These are phyloP conservation scores for Penicillium maclennaniae DNA, from an alignment of 495 filamentous ascomycete species.

Conservation along the genomic window DNA sequence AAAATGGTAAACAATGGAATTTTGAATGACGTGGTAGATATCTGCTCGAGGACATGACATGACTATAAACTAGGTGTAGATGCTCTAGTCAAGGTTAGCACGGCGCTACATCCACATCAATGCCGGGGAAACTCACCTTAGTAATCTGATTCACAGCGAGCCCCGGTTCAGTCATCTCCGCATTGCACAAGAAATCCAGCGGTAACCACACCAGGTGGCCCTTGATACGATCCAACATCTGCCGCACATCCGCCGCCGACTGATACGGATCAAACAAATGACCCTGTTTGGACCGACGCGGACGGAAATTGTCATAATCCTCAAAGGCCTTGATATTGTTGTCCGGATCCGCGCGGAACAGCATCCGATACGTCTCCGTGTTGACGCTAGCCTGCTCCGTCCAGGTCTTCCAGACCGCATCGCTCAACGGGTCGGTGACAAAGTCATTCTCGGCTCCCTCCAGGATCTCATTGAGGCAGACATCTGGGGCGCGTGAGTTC, in stretches of 20 bases:
- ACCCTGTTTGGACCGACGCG: conserved; percentile 65
- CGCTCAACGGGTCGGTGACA: conserved; percentile 76
- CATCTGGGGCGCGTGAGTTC: conserved; percentile 77
- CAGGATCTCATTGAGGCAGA: conserved; percentile 63
- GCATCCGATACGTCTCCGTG: conserved; percentile 75
- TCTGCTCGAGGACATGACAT: too few species aligned
- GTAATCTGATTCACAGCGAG: conserved; percentile 69
- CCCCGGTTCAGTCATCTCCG: conserved; percentile 86
- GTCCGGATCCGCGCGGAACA: conserved; percentile 94
- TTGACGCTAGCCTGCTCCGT: conserved; percentile 70
- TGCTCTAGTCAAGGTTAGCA: too few species aligned
- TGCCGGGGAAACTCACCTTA: conserved; percentile 52
- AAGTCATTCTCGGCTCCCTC: conserved; percentile 67
- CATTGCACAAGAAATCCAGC: conserved; percentile 77
- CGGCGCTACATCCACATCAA: too few species aligned
- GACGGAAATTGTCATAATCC: conserved; percentile 77
- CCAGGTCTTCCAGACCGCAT: conserved; percentile 84
- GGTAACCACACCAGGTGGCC: conserved; percentile 97
- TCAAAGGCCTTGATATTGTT: conserved; percentile 83
- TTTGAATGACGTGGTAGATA: too few species aligned
- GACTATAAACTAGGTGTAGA: too few species aligned
- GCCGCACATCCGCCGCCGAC: conserved; percentile 62
- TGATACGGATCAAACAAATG: conserved; percentile 79
- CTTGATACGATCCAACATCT: conserved; percentile 72
- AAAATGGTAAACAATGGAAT: too few species aligned